phyloP scores from a whole-genome alignment of 2,329 filamentous ascomycete genomes.

The Paraphaeosphaeria minitans region DNA sequence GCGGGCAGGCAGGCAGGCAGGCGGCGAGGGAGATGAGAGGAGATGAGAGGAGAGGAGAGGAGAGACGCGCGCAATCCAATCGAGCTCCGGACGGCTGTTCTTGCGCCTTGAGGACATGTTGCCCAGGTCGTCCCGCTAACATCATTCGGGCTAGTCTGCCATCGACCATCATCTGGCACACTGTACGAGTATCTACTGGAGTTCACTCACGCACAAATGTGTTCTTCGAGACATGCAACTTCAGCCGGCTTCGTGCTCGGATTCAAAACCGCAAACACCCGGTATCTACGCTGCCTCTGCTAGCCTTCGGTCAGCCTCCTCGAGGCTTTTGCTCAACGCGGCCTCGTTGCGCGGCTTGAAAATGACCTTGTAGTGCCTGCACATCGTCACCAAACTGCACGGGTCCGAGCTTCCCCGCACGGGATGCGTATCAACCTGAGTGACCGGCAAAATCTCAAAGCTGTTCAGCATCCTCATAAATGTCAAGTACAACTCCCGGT shows the following conservation, averaged over 20 bases:
- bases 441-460: constrained; percentile 62
- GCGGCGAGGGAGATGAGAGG: too few relatives aligned
- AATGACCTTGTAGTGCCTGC: constrained; percentile 61
- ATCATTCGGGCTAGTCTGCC: neutral
- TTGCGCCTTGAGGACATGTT: constrained; percentile 12
- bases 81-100: neutral
- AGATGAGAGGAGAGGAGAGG: neutral
- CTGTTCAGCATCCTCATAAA: constrained; percentile 67
- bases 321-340: constrained; percentile 52
- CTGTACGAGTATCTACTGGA: too few relatives aligned
- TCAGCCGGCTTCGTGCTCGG: neutral
- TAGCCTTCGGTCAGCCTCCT: constrained; percentile 34
- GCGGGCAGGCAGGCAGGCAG: neutral
- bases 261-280: neutral
- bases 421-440: constrained; percentile 63
- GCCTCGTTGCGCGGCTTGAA: constrained; percentile 61
- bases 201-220: neutral
- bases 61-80: neutral
- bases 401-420: constrained; percentile 65
- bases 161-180: too few relatives aligned
- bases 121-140: neutral
- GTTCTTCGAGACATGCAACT: neutral
- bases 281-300: constrained; percentile 6
- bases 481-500: constrained; percentile 68
- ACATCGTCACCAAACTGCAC: constrained; percentile 66